A percentile compares a stretch with the other conserved stretches of the same genome.
Conservation (phyloP, 306 rosid species). For the Castanea mollissima region DNA sequence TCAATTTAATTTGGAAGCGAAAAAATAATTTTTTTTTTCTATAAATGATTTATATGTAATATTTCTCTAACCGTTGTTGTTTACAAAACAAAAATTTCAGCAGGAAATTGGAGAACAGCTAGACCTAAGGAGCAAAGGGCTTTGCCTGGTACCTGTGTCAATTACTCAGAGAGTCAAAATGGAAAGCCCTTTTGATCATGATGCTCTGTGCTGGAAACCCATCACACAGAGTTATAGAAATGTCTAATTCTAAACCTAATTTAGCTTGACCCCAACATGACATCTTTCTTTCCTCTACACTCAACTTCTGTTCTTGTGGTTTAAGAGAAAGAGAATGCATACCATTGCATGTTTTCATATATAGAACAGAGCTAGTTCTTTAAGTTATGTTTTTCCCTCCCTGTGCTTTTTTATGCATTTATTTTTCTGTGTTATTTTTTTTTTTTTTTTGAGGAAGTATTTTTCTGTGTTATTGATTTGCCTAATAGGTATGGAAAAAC, state of each 20-base stretch:
- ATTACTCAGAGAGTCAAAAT: slow-evolving; percentile 27
- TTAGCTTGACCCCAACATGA: not conserved
- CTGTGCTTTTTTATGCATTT: too few relatives aligned
- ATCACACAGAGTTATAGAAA: not conserved
- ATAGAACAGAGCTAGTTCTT: not conserved
- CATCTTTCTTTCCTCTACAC: not conserved
- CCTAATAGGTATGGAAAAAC: too few relatives aligned
- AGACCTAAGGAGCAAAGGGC: slow-evolving; percentile 43
- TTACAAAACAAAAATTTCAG: not conserved
- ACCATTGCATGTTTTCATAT: not conserved
- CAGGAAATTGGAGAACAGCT: slow-evolving; percentile 30
- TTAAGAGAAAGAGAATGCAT: too few relatives aligned
- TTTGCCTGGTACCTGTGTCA: slow-evolving; percentile 46
- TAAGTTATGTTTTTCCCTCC: too few relatives aligned
- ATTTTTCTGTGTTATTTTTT: too few relatives aligned
- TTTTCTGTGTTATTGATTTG: too few relatives aligned
- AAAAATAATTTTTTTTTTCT: too few relatives aligned
- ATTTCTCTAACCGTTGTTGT: not conserved
- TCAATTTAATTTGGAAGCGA: too few relatives aligned
- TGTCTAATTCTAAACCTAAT: not conserved
- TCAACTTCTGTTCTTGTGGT: not conserved
- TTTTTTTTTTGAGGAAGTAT: too few relatives aligned
- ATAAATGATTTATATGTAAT: not conserved
- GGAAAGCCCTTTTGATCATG: slow-evolving; percentile 20
- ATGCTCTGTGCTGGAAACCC: not conserved